Base-by-base conservation (phyloP, 2,329 filamentous ascomycete genomes). In the Lachnellula subtilissima region DNA sequence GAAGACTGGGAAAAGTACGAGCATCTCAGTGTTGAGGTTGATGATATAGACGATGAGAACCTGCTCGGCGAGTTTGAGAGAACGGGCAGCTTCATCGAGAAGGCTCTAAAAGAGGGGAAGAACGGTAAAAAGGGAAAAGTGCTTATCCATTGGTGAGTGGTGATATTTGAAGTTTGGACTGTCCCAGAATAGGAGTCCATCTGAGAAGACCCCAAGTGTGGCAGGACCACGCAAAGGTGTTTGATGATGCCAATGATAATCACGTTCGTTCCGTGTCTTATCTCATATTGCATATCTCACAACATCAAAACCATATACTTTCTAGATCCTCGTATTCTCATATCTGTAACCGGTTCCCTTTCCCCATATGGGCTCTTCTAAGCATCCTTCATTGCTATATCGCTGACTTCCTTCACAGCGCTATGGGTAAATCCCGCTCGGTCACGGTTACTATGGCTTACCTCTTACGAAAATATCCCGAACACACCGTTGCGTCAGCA, bases 391-490 rank as follows among this genome's bases (percentile, higher is more conserved):
- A 12, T 12, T 32, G 9, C 28, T 9, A 32, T 9, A 12, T 43
- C 22, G 28, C 55, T 64, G 54, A 40, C 65, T 46, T 53, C 5
- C 47, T 61, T 56, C 57, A 50, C 74, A 96, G 94, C 79, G 93
- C 91, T 22, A 96, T 96, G 85, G 94, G 94, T 52, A 96, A 95
- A 74, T 97, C 92, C 36, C 89, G 94, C 57, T 97, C 93, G 48
- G 89, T 93, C 63, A 87, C 91, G 35, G 83, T 89, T 62, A 81
- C 90, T 53, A 81, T 95, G 56, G 93, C 94, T 59, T 97, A 92
- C 72, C 78, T 97, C 50, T 87, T 97, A 61, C 85, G 82, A 72
- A 82, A 81, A 64, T 78, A 84, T 63, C 81, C 83, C 5, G 70
- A 77, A 37, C 78, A 67, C 36, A 69, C 65, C 19, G 66, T 67